Percentiles rank a stretch among this genome's conserved stretches.
phyloP scores from a whole-genome alignment of 768 basidiomycete genomes.

The Piloderma croceum region DNA sequence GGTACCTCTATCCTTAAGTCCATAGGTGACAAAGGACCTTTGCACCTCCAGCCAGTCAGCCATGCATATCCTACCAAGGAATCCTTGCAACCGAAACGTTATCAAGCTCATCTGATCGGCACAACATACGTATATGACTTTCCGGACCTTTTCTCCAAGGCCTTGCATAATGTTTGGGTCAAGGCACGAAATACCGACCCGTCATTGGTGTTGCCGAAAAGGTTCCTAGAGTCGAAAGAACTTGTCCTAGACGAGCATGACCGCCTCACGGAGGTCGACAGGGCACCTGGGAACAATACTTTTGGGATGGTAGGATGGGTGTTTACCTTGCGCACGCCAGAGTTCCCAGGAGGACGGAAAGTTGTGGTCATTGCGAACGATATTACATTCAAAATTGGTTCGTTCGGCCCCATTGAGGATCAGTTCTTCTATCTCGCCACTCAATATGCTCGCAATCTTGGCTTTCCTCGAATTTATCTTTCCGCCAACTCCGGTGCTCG shows the following conservation, averaged over 20 bases:
- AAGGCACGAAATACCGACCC: constrained; percentile 61
- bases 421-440: constrained; percentile 95
- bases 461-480: constrained; percentile 92
- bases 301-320: constrained; percentile 99
- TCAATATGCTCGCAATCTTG: constrained; percentile 82
- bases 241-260: constrained; percentile 93
- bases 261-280: constrained; percentile 82
- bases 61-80: constrained; percentile 95
- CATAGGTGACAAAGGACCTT: constrained; percentile 94
- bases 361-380: constrained; percentile 94
- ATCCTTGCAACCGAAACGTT: constrained; percentile 96
- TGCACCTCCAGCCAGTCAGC: constrained; percentile 93
- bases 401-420: constrained; percentile 94
- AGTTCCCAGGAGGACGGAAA: constrained; percentile 83
- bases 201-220: constrained; percentile 67
- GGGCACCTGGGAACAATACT: constrained; percentile 89
- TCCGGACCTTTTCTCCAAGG: constrained; percentile 98
- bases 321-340: constrained; percentile 86
- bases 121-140: constrained; percentile 99
- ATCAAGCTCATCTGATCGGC: constrained; percentile 96
- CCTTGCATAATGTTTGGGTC: constrained; percentile 88
- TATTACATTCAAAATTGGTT: constrained; percentile 97
- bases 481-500: constrained; percentile 99
- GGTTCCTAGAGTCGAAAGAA: constrained; percentile 78
- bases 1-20: constrained; percentile 95